Evolutionary conservation across 2,329 filamentous ascomycete genomes (phyloP), one percentile per base, ranked within the genome.

Genomic region (Aspergillus sp.): DNA sequence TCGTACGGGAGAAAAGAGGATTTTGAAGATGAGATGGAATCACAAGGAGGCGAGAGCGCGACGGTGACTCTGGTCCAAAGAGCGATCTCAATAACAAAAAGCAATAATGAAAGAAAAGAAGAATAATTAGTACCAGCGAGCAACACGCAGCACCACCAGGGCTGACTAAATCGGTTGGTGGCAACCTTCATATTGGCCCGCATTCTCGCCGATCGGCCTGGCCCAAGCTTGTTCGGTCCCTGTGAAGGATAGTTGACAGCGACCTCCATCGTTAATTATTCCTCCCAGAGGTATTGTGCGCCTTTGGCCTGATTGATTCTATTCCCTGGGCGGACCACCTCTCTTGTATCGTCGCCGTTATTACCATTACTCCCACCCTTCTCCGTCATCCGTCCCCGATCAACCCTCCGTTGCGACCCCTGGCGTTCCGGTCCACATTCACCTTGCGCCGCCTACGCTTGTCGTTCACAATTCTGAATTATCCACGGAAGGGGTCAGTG

Each of bases 101-200:
- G 16, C 16, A n/a, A 38, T n/a, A 38, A 38, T 14, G 14, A 35
- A 16, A 43, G 19, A 14, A 14, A 36, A 17, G 24, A 35, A 42
- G 36, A 40, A 43, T 33, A 36, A 41, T 43, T n/a, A 6, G 22
- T 22, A 22, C n/a, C 24, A 19, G 35, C 49, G 45, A 45, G 36
- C 45, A 41, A 17, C 20, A 24, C 38, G n/a, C 20, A 19, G 32
- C 8, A 49, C 24, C 24, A 19, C 26, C 47, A 45, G 35, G 54
- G 60, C 59, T 61, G 59, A 62, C 60, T 60, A 62, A 62, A 62
- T 60, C 35, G 43, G 43, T 22, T 49, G 45, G 57, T 54, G 55
- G 53, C 53, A 51, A 53, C 46, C n/a, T 42, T 42, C 19, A 42
- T 42, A 55, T 57, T 59, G 55, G 57, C 45, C 52, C 44, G 57